Conservation (phyloP, 2,329 filamentous ascomycete genomes). For the Ilyonectria sp. region DNA sequence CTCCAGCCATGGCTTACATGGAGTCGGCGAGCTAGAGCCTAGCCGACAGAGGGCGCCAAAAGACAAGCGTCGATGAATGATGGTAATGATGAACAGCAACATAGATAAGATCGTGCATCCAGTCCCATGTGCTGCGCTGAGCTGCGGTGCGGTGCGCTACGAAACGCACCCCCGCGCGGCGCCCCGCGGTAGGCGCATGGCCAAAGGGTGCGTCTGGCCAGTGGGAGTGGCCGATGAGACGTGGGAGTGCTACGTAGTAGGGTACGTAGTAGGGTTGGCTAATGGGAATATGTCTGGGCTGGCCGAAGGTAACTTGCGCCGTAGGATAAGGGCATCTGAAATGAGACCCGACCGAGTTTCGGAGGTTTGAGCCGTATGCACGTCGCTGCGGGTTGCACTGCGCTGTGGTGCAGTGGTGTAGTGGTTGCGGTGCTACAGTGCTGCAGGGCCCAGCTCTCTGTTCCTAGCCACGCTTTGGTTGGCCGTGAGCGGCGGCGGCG, state of each 20-base stretch:
- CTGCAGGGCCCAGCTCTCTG: too few species aligned
- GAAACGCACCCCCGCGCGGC: slow-evolving; percentile 26
- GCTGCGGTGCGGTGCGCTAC: background rate
- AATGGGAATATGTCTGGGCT: slow-evolving; percentile 17
- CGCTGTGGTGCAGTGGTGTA: background rate
- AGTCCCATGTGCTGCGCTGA: slow-evolving; percentile 12
- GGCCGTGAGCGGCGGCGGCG: slow-evolving; percentile 2
- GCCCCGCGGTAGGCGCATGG: slow-evolving; percentile 29
- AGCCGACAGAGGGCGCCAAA: slow-evolving; percentile 10
- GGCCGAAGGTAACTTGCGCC: background rate
- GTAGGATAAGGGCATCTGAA: slow-evolving; percentile 18
- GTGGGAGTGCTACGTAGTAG: background rate
- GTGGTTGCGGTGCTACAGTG: background rate
- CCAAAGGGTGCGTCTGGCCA: slow-evolving; percentile 2
- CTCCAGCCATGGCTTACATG: background rate
- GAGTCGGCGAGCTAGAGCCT: slow-evolving; percentile 5
- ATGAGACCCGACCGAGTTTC: slow-evolving; percentile 22
- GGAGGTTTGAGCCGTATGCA: slow-evolving; percentile 21
- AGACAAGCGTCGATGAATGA: slow-evolving; percentile 24
- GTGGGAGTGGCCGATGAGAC: background rate
- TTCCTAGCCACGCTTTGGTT: background rate
- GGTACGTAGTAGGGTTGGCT: slow-evolving; percentile 4
- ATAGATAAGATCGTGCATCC: slow-evolving; percentile 31
- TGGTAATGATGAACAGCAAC: slow-evolving; percentile 32
- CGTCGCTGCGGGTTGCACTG: background rate